Evolutionary conservation across 2,329 filamentous ascomycete genomes (phyloP).

Genomic region (Dothistroma septosporum): DNA sequence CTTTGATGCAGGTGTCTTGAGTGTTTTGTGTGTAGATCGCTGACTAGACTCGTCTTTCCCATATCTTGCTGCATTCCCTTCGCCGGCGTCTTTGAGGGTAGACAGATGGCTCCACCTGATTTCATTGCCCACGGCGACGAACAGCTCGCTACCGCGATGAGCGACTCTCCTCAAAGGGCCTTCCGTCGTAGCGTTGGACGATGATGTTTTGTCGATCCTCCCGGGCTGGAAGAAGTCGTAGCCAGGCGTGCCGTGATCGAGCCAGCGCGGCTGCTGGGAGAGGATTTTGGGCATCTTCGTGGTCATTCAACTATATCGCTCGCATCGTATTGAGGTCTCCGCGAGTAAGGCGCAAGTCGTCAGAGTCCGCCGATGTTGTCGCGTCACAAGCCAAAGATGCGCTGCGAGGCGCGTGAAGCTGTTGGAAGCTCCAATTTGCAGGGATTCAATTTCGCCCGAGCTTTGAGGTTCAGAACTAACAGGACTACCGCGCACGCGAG

Average conservation of each 20-base stretch:
- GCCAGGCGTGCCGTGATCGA: slow-evolving; percentile 71
- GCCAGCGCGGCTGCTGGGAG: slow-evolving; percentile 82
- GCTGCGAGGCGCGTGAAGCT: too few species aligned
- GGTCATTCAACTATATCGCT: not conserved
- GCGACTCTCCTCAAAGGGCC: slow-evolving; percentile 63
- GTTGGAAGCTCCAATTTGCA: too few species aligned
- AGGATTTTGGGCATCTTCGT: slow-evolving; percentile 76
- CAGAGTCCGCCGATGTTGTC: too few species aligned
- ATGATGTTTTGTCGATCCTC: slow-evolving; percentile 11
- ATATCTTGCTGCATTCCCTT: slow-evolving; percentile 13
- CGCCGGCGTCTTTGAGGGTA: slow-evolving; percentile 61
- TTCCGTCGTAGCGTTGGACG: slow-evolving; percentile 9
- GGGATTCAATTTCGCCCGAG: too few species aligned
- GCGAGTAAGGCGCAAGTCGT: not conserved
- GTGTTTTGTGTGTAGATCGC: slow-evolving; percentile 45
- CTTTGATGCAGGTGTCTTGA: slow-evolving; percentile 73
- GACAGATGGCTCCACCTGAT: slow-evolving; percentile 87
- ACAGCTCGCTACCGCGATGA: slow-evolving; percentile 77
- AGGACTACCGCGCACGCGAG: too few species aligned
- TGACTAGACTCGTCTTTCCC: slow-evolving; percentile 8
- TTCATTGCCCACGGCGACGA: slow-evolving; percentile 82
- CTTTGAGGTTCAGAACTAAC: too few species aligned
- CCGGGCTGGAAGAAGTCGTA: slow-evolving; percentile 66
- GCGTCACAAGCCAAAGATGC: too few species aligned
- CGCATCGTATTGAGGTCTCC: slow-evolving; percentile 4